Base-by-base conservation (phyloP, 2,329 filamentous ascomycete species). In the Boeremia lycopersici region DNA sequence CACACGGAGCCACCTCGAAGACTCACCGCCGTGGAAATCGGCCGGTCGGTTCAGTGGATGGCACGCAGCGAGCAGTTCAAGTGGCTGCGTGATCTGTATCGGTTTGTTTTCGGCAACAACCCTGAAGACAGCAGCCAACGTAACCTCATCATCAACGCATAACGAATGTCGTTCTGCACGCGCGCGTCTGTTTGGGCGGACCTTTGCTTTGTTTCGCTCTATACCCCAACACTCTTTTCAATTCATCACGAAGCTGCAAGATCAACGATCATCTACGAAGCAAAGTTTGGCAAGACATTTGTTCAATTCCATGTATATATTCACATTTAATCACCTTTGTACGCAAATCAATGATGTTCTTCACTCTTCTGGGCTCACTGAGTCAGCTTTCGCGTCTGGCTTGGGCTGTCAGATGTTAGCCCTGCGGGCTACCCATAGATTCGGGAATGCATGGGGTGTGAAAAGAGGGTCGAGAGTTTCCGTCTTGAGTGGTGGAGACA, bases 51-150 rank as follows among this genome's bases (percentile, higher is more conserved):
- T 6, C 81, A 84, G 47, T 88, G 88, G 80, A 90, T 96, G 84
- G 84, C 84, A 47, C 81, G 85, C 52, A 86, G 85, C 26, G 82
- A 85, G 52, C 86, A 92, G 65, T 95, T 95, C 74, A 80, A 80
- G 8, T 97, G 93, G 81, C 78, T 97, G 59, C 82, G 86, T 44
- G 92, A 96, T 66, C 79, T 97, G 12, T 97, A 90, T 77, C 84
- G 85, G 48, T 81, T 93, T 35, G 91, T 96, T 2, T 96, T 96
- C 73, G 89, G 91, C 3, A 93, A 93, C 68, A 85, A 88, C 42
- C 77, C 91, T 13, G 91, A 96, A 50, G 92, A 96, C 65, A 88
- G 86, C 1, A 86, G 89, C 41, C 78, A 81, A 48, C 81, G 88
- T 60, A 89, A 89, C 52, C 79, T 87, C 42, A 85, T 82, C 56